Evolutionary conservation across 208 protist genomes (phyloP), one percentile per base, ranked within the genome.

Genomic region (Sergeia podlipaevii): DNA sequence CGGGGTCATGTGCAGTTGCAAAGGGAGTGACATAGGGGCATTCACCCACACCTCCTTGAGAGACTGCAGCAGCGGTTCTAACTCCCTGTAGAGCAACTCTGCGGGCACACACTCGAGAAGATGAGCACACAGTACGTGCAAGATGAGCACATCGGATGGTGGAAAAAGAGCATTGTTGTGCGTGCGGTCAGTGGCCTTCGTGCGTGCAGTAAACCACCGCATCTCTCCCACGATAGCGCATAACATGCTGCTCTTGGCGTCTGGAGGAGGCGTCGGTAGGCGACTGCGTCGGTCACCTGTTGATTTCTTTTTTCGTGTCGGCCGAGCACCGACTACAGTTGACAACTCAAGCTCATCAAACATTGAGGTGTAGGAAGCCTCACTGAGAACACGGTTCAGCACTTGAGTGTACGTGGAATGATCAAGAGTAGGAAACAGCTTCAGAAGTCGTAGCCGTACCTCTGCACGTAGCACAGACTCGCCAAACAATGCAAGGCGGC

Each of bases 121-220:
- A 49, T 95, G 88, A 4, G 74, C 61, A 29, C 69, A 86, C 17
- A 95, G 51, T 1, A 92, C 81, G 49, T 95, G 80, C 5, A 95
- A 62, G 41, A 92, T 91, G 38, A 95, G 77, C 8, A 88, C 88
- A 57, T 95, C 88, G 0, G 85, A 92, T 4, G 88, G 88, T 11
- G 88, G 88, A 38, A 95, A 95, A 23, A 95, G 65, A 17, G 88
- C 88, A 61, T 92, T 92, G 73, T 95, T 95, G 60, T 92, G 85
- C 29, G 84, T 91, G 21, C 85, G 65, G 42, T 95, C 84, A 6
- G 83, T 90, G 2, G 85, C 78, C 23, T 77, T 76, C n/a, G 88
- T 95, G 27, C 85, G 64, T 1, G 74, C 60, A 21, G 69, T 66
- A 54, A 95, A 95, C 85, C 88, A 95, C 52, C 77, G 70, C 84